Percentiles rank a stretch among this genome's conserved stretches.
These are phyloP conservation scores for Trametopsis cervina DNA, from an alignment of 768 basidiomycete genomes.

Conservation along the genomic window DNA sequence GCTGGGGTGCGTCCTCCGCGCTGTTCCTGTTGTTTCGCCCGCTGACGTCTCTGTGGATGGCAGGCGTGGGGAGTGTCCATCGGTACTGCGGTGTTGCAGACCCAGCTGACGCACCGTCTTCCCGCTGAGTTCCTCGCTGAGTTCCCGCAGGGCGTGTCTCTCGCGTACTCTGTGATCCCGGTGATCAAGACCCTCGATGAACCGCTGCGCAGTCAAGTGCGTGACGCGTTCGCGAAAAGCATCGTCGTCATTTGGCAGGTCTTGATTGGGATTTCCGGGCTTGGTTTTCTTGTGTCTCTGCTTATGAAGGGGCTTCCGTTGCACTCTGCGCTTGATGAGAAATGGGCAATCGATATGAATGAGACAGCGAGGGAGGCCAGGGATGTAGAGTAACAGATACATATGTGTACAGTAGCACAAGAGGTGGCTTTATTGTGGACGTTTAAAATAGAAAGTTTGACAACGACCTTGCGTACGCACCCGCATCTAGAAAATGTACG, in stretches of 20 bases:
- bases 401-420: no score
- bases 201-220: conserved; percentile 22
- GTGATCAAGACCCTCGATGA: conserved; percentile 17
- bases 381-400: no score
- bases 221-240: conserved; percentile 24
- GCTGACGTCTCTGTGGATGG: neutral
- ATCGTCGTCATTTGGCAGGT: conserved; percentile 25
- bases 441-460: no score
- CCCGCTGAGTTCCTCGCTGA: conserved; percentile 19
- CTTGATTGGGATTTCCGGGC: conserved; percentile 21
- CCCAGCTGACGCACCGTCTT: conserved; percentile 21
- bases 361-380: no score
- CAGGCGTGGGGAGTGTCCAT: conserved; percentile 28
- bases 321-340: conserved; percentile 21
- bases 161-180: conserved; percentile 19
- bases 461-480: no score
- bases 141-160: conserved; percentile 15
- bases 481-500: no score
- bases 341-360: conserved; percentile 22
- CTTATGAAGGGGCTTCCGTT: conserved; percentile 22
- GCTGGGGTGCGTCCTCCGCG: neutral
- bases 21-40: neutral
- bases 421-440: no score
- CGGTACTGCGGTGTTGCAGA: conserved; percentile 26
- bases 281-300: conserved; percentile 19